Percentiles rank a stretch among this genome's conserved stretches.
These are phyloP conservation scores for Ogataea ramenticola DNA, from an alignment of 805 yeast genomes.

Conservation along the genomic window DNA sequence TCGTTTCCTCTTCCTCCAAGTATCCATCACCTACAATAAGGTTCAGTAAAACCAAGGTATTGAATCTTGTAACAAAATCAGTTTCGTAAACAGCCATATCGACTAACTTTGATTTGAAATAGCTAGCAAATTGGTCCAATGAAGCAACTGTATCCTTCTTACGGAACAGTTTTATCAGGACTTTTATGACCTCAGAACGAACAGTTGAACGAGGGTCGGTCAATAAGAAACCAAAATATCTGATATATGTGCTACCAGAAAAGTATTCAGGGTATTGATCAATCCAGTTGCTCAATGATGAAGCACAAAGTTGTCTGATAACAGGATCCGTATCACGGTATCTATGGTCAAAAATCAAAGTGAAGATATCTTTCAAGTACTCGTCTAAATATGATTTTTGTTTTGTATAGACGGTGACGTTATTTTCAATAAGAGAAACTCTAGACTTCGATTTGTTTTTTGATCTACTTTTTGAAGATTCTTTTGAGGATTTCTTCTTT, in stretches of 20 bases:
- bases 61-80: conserved; percentile 46
- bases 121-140: conserved; percentile 69
- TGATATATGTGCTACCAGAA: conserved; percentile 59
- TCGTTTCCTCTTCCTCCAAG: conserved; percentile 50
- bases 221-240: conserved; percentile 79
- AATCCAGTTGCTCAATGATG: conserved; percentile 64
- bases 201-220: conserved; percentile 62
- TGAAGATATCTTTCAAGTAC: conserved; percentile 57
- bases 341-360: conserved; percentile 63
- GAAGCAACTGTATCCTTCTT: conserved; percentile 46
- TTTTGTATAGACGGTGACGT: conserved; percentile 32
- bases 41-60: conserved; percentile 43
- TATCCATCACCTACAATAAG: conserved; percentile 56
- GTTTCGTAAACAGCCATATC: conserved; percentile 54
- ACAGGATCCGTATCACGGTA: conserved; percentile 71
- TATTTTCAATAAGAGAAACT: conserved; percentile 37
- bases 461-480: conserved; percentile 18
- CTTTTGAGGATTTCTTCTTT: conserved; percentile 17
- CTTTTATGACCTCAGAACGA: conserved; percentile 55
- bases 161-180: conserved; percentile 41
- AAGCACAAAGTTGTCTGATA: conserved; percentile 66
- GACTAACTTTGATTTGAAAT: conserved; percentile 58
- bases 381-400: conserved; percentile 49
- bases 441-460: conserved; percentile 32
- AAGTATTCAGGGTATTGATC: conserved; percentile 62